Evolutionary conservation across 805 yeast species (phyloP), one percentile per base, ranked within the genome.

Genomic region (Candida silvicultrix): DNA sequence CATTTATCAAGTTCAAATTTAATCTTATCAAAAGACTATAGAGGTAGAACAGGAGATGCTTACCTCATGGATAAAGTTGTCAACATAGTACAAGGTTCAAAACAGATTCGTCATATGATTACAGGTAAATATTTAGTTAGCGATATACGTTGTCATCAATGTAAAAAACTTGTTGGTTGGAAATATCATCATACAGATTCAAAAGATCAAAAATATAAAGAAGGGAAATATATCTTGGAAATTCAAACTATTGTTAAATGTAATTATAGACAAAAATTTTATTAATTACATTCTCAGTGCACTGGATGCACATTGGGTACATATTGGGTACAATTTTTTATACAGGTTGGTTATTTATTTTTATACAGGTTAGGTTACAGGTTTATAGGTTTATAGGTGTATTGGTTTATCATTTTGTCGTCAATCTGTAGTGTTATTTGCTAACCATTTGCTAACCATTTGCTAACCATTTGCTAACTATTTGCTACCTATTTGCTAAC

Each of bases 41-140:
- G 71, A n/a, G 86, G 86, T 1, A 64, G 66, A 36, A 70, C 78
- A 1, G 87, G 88, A 0, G 75, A 71, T 44, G 87, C 87, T 5
- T 73, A 68, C 53, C 63, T 81, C 39, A 75, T 81, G 59, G 68
- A 70, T 40, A 64, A 68, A 40, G 80, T 78, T 56, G 72, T 72
- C 39, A 77, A 77, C 54, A 69, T 75, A 21, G 54, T 56, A 2
- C 67, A 65, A 37, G 68, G 70, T 3, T 60, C 62, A 21, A 55
- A 64, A 16, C 71, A 66, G 53, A 59, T 66, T 34, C 63, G 74
- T 34, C 58, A 68, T 32, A 80, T 81, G 85, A 66, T 72, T 16
- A 78, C 84, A 1, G 85, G 85, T 1, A 57, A 58, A 28, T 80
- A 78, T 52, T 55, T 69, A 0, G 82, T 81, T 12, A 71, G 79